A percentile compares a stretch with the other conserved stretches of the same genome.
Evolutionary conservation across 345 rosid genomes (phyloP).

Genomic region (Salix exigua): DNA sequence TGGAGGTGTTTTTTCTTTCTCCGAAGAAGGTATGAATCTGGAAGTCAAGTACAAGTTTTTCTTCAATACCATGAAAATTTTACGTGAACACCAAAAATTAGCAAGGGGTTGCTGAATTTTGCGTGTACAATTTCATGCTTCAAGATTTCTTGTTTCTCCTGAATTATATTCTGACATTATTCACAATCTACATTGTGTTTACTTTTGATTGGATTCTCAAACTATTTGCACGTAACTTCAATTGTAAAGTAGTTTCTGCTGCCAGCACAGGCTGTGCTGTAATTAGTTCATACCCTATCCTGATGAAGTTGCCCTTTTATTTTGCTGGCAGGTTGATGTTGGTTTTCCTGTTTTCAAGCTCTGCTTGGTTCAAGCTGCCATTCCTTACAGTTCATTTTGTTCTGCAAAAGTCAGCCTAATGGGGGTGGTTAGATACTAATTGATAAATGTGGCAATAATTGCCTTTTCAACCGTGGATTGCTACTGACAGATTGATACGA

Average conservation of each 20-base stretch:
- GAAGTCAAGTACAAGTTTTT: neutral
- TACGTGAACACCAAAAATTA: neutral
- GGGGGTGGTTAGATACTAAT: conserved; percentile 41
- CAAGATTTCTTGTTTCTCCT: neutral
- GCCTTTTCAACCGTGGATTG: conserved; percentile 22
- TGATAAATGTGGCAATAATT: conserved; percentile 18
- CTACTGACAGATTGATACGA: conserved; percentile 53
- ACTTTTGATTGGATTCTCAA: neutral
- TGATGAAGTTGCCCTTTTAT: conserved; percentile 3
- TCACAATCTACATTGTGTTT: neutral
- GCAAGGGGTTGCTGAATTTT: conserved; percentile 13
- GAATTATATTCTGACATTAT: neutral
- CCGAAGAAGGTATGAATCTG: conserved; percentile 68
- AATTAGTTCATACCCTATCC: neutral
- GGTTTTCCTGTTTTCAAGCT: conserved; percentile 10
- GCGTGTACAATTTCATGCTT: neutral
- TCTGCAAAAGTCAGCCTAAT: conserved; percentile 17
- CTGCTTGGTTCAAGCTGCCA: neutral
- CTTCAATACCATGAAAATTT: neutral
- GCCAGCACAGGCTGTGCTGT: neutral
- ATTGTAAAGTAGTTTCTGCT: neutral
- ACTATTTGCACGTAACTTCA: neutral
- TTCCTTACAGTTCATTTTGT: conserved; percentile 1
- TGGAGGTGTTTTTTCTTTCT: conserved; percentile 91
- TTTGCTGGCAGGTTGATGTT: conserved; percentile 44